Base-by-base conservation (phyloP, 495 filamentous ascomycete species). In the Neurospora africana region DNA sequence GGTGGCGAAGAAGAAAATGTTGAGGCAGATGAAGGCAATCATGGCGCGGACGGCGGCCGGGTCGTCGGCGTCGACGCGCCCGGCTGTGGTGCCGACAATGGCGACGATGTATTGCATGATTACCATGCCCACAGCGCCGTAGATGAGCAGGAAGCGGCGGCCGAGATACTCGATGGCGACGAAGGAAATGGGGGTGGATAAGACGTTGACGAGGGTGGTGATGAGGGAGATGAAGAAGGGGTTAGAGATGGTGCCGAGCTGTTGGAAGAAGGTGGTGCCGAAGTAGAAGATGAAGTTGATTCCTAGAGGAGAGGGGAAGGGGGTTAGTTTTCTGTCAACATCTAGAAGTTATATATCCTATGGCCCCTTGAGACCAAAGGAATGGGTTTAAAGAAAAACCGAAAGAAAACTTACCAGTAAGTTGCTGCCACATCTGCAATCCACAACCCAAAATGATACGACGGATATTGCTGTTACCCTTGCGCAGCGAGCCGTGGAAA, bases 211-310 rank as follows among this genome's bases (percentile, higher is more conserved):
- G 69, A 94, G 86, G 70, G 91, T 95, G 69, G 89, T 92, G 79
- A 96, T 88, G 72, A 97, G 84, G 71, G 85, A 87, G 76, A 94
- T 92, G 65, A 94, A 80, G 86, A 96, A 96, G 68, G 92, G 88
- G 81, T 94, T 89, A 43, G 75, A 74, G 77, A 95, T 91, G 72
- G 90, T 89, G 70, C 87, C 85, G 10, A 90, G 89, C 44, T 90
- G 84, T 77, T 87, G 83, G 84, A 95, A 92, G 87, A 94, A 95
- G 68, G 89, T 87, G 35, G 91, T 93, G 41, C 89, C 89, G 76
- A 91, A 95, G 85, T 94, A 96, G 86, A 96, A 95, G 82, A 96
- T 89, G 83, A 95, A 94, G 86, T 96, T 95, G 81, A 95, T 89
- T 81, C 92, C 92, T 36, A 90, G 23, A 6, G 33, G 13, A 13